A percentile compares a stretch with the other conserved stretches of the same genome.
Evolutionary conservation across 805 yeast species (phyloP).

Genomic region (Wickerhamomyces queroliae): DNA sequence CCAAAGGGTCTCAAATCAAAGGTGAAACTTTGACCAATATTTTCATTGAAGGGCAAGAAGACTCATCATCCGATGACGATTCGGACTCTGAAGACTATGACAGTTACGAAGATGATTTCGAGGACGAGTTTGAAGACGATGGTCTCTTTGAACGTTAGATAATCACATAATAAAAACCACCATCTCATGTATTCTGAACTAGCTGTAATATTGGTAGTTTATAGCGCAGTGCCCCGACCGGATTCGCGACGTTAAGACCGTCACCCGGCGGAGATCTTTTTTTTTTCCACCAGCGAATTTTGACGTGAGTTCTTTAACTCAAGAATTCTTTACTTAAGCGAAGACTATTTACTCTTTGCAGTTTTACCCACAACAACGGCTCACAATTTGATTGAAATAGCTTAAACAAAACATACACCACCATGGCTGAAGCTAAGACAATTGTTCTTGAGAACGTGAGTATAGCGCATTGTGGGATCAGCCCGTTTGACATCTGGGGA

Average conservation of each 20-base stretch:
- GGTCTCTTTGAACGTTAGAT: constrained; percentile 48
- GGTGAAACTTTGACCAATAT: constrained; percentile 50
- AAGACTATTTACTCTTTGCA: no score
- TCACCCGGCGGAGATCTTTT: not conserved
- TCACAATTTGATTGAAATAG: not conserved
- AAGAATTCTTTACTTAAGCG: no score
- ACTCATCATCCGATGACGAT: constrained; percentile 15
- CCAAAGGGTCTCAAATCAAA: constrained; percentile 43
- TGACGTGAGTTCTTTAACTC: not conserved
- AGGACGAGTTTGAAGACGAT: constrained; percentile 45
- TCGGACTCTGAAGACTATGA: constrained; percentile 24
- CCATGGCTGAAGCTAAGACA: constrained; percentile 25
- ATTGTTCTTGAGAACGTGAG: constrained; percentile 36
- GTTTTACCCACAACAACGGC: not conserved
- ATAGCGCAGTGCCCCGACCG: not conserved
- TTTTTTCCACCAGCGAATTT: not conserved
- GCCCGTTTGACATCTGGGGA: not conserved
- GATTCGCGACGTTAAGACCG: not conserved
- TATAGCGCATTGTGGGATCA: constrained; percentile 1
- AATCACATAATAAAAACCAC: not conserved
- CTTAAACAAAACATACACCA: not conserved
- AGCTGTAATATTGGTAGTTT: no score
- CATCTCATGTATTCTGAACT: no score
- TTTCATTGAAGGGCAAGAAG: constrained; percentile 21
- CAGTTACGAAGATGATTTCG: constrained; percentile 36